Evolutionary conservation across 495 filamentous ascomycete genomes (phyloP).

Genomic region (Pseudomonodictys pantanalensis): DNA sequence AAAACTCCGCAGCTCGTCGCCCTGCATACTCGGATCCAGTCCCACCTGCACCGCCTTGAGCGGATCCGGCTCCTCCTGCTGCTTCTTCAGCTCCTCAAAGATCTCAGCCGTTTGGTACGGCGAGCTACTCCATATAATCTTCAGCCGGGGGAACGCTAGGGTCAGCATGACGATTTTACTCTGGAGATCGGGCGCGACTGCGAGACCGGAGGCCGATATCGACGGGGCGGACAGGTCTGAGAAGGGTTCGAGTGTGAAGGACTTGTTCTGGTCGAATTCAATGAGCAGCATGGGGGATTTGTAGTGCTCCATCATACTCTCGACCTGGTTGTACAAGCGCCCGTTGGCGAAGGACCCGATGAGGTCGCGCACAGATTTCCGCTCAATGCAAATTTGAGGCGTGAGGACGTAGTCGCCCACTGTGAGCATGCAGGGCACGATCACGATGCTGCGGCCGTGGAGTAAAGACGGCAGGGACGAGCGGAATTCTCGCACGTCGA

Average conservation of each 20-base stretch:
- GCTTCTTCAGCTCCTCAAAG: constrained; percentile 87
- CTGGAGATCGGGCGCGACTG: constrained; percentile 67
- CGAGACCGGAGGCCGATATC: constrained; percentile 50
- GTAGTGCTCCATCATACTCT: constrained; percentile 93
- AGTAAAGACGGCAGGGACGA: constrained; percentile 88
- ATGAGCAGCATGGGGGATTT: constrained; percentile 87
- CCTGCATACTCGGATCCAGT: constrained; percentile 61
- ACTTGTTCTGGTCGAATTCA: constrained; percentile 96
- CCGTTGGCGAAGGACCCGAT: constrained; percentile 90
- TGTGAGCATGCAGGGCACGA: constrained; percentile 91
- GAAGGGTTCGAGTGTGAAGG: constrained; percentile 93
- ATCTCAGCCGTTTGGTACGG: constrained; percentile 98
- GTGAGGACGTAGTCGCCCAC: constrained; percentile 95
- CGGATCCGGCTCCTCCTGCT: constrained; percentile 85
- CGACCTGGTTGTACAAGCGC: constrained; percentile 85
- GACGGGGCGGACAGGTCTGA: constrained; percentile 70
- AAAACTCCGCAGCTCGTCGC: constrained; percentile 59
- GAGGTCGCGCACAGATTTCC: constrained; percentile 86
- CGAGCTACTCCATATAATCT: constrained; percentile 88
- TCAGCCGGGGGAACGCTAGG: constrained; percentile 82
- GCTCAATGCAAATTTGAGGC: constrained; percentile 87
- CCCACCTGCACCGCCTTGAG: constrained; percentile 80
- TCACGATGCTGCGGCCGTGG: constrained; percentile 78
- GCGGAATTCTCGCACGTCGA: constrained; percentile 94
- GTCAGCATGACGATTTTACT: constrained; percentile 89